phyloP scores from a whole-genome alignment of 345 rosid genomes.

The Raphanus raphanistrum region DNA sequence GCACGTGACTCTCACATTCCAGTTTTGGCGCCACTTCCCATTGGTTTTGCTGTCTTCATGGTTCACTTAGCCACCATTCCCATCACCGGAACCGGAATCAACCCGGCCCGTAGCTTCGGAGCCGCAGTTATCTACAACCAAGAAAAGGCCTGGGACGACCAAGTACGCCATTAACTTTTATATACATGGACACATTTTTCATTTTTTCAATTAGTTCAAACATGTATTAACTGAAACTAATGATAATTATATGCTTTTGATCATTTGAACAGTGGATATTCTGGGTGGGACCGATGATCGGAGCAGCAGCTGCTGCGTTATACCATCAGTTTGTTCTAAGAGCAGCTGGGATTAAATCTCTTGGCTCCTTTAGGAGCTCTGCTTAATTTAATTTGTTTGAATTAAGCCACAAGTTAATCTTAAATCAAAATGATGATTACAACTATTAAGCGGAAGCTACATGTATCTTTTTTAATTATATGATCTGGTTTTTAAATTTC shows the following conservation, averaged over 20 bases:
- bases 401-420: slow-evolving; percentile 17
- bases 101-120: slow-evolving; percentile 96
- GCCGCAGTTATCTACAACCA: slow-evolving; percentile 86
- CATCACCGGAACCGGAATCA: slow-evolving; percentile 88
- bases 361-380: slow-evolving; percentile 86
- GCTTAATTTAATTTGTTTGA: slow-evolving; percentile 38
- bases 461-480: neutral
- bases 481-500: neutral
- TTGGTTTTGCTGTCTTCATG: slow-evolving; percentile 98
- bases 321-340: slow-evolving; percentile 78
- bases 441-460: neutral
- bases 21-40: slow-evolving; percentile 90
- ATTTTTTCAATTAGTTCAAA: neutral
- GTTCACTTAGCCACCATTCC: slow-evolving; percentile 94
- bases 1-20: slow-evolving; percentile 61
- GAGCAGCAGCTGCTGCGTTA: slow-evolving; percentile 81
- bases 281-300: slow-evolving; percentile 95
- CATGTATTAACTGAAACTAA: neutral
- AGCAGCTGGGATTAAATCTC: slow-evolving; percentile 76
- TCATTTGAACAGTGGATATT: slow-evolving; percentile 70
- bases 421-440: slow-evolving; percentile 21
- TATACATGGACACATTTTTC: neutral
- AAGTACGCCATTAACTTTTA: slow-evolving; percentile 41
- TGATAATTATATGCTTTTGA: neutral
- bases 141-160: slow-evolving; percentile 89